These are phyloP conservation scores for Monosporascus sp. DNA, from an alignment of 2,329 filamentous ascomycete genomes.

Conservation along the genomic window DNA sequence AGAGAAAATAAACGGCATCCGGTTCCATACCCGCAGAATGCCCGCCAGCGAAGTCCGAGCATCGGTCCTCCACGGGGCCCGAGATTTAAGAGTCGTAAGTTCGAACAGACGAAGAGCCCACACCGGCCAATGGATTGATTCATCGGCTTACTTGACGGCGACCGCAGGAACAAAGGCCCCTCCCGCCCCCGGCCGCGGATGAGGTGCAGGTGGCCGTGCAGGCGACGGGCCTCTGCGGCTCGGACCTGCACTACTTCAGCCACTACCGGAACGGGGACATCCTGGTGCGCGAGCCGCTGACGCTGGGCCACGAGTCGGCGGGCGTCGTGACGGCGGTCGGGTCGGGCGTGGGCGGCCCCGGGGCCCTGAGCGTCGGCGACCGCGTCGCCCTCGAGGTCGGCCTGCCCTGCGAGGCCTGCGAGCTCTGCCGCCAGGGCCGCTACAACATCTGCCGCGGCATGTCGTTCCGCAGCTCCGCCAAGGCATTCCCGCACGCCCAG, in stretches of 20 bases:
- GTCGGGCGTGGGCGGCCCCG: constrained; percentile 44
- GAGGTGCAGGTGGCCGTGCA: constrained; percentile 59
- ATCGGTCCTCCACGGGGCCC: constrained; percentile 50
- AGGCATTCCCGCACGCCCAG: constrained; percentile 51
- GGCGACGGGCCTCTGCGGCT: constrained; percentile 62
- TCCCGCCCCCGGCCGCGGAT: constrained; percentile 47
- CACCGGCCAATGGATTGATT: neutral
- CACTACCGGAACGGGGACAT: constrained; percentile 65
- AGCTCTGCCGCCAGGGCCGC: constrained; percentile 47
- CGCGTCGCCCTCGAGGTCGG: constrained; percentile 60
- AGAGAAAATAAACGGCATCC: neutral
- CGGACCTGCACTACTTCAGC: constrained; percentile 62
- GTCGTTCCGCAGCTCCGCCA: constrained; percentile 54
- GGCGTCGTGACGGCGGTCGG: constrained; percentile 60
- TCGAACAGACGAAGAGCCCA: neutral
- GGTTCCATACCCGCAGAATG: constrained; percentile 7
- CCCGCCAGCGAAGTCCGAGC: constrained; percentile 34
- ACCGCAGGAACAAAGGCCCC: constrained; percentile 47
- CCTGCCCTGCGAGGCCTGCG: constrained; percentile 48
- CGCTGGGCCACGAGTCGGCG: constrained; percentile 65
- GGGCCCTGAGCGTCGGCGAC: constrained; percentile 58
- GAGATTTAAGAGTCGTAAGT: constrained; percentile 46
- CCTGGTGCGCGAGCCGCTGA: constrained; percentile 49
- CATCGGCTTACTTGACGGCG: neutral
- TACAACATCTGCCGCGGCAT: constrained; percentile 58